Conservation (phyloP, 495 filamentous ascomycete genomes). For the Penicillium canariense region DNA sequence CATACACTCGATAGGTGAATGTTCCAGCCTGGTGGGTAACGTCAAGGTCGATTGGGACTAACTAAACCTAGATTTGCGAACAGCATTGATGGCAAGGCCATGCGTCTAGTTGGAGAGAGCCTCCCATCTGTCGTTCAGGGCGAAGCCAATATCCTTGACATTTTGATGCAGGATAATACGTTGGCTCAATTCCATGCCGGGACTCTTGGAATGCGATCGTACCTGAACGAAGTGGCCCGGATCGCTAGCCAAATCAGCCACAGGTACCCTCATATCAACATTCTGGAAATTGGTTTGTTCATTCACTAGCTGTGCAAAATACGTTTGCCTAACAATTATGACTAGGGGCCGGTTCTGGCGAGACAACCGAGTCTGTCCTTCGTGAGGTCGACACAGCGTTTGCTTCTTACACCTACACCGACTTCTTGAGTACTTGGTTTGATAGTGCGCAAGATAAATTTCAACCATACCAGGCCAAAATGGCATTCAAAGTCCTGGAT, state of each 20-base stretch:
- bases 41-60: neutral
- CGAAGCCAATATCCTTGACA: constrained; percentile 40
- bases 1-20: constrained; percentile 26
- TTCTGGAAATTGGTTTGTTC: constrained; percentile 37
- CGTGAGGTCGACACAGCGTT: constrained; percentile 12
- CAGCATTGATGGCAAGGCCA: constrained; percentile 23
- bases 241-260: constrained; percentile 32
- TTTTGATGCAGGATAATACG: constrained; percentile 38
- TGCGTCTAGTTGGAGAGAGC: constrained; percentile 34
- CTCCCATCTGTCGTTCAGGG: constrained; percentile 37
- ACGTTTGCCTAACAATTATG: constrained; percentile 3
- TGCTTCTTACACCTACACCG: constrained; percentile 50
- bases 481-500: constrained; percentile 48
- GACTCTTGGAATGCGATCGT: constrained; percentile 14
- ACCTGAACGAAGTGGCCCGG: constrained; percentile 21
- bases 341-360: constrained; percentile 39
- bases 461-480: constrained; percentile 17
- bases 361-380: constrained; percentile 38
- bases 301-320: neutral
- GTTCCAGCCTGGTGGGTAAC: neutral
- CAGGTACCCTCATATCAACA: constrained; percentile 29
- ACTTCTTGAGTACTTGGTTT: constrained; percentile 48
- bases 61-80: constrained; percentile 13
- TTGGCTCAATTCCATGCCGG: constrained; percentile 39
- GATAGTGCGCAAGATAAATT: constrained; percentile 23